Evolutionary conservation across 176 grass and related monocot species (phyloP).

Genomic region (Olyra latifolia): DNA sequence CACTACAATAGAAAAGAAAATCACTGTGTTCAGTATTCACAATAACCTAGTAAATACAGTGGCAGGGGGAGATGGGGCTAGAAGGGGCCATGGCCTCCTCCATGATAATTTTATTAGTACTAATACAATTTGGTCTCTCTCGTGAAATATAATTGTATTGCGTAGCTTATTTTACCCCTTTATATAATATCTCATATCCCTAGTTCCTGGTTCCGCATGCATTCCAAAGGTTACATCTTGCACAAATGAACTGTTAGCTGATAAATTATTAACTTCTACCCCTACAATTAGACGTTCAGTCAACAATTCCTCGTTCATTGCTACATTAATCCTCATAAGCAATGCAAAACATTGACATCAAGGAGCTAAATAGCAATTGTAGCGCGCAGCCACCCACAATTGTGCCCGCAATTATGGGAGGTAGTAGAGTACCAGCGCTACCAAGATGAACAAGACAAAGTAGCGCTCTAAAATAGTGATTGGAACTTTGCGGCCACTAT

Average conservation of each 20-base stretch:
- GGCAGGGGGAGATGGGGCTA: not conserved
- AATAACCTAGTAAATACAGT: not conserved
- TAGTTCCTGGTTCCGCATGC: not conserved
- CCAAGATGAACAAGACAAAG: no score
- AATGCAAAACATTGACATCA: not conserved
- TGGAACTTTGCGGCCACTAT: no score
- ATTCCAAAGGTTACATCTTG: not conserved
- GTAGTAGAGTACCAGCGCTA: no score
- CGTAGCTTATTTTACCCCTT: not conserved
- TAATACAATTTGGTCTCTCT: not conserved
- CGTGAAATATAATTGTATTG: not conserved
- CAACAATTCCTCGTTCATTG: not conserved
- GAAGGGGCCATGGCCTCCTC: not conserved
- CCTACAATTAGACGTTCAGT: conserved; percentile 1
- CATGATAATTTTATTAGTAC: not conserved
- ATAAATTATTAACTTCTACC: not conserved
- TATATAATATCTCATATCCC: no score
- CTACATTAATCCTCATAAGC: not conserved
- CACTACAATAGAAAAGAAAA: conserved; percentile 16
- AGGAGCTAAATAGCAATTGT: not conserved
- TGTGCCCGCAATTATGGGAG: no score
- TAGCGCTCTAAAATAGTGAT: no score
- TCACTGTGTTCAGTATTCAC: not conserved
- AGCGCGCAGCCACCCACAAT: no score
- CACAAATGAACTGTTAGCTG: not conserved